These are phyloP conservation scores for Plenodomus biglobosus DNA, from an alignment of 2,329 filamentous ascomycete species.

Conservation along the genomic window DNA sequence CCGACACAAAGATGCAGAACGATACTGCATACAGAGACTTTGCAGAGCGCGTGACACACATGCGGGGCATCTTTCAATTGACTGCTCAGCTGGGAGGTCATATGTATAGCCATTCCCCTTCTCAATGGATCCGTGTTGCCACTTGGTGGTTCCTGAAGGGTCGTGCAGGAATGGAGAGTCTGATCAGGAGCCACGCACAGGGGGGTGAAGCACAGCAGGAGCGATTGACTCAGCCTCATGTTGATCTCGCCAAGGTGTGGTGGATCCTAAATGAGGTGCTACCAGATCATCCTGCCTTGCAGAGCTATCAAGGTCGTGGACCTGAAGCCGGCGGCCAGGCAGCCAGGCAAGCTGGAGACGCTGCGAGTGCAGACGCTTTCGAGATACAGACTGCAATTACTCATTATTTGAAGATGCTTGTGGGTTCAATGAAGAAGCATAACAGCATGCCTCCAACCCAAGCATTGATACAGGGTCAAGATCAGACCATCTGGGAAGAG, in stretches of 20 bases:
- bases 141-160: conserved; percentile 92
- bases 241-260: conserved; percentile 81
- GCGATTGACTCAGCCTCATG: conserved; percentile 70
- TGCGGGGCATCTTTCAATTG: conserved; percentile 73
- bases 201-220: conserved; percentile 55
- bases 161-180: conserved; percentile 70
- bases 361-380: conserved; percentile 49
- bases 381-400: conserved; percentile 58
- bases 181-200: conserved; percentile 66
- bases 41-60: conserved; percentile 67
- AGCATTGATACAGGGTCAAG: conserved; percentile 73
- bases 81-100: conserved; percentile 75
- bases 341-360: conserved; percentile 48
- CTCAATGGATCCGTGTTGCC: conserved; percentile 70
- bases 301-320: conserved; percentile 26
- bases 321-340: conserved; percentile 41
- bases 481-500: conserved; percentile 78
- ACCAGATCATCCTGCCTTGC: conserved; percentile 35
- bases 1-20: conserved; percentile 36
- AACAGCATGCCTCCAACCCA: conserved; percentile 67
- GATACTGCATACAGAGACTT: conserved; percentile 66
- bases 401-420: conserved; percentile 70
- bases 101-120: conserved; percentile 62
- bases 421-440: conserved; percentile 82
- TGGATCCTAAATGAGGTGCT: conserved; percentile 66